Evolutionary conservation across 805 yeast species (phyloP), one percentile per base, ranked within the genome.

Genomic region (Candida rishiriensis): DNA sequence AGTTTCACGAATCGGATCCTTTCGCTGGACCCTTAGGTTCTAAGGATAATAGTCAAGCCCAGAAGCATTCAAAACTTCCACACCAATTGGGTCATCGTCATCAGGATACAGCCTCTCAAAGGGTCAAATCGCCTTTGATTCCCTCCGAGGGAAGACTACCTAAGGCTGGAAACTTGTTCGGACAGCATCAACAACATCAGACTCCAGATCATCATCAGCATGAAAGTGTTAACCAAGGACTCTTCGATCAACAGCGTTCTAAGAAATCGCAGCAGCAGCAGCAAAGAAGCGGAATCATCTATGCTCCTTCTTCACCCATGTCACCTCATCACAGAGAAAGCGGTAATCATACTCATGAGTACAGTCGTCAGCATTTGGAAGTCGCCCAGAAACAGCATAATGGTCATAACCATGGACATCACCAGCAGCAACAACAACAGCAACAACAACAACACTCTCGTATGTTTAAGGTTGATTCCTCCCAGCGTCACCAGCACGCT

Each of bases 81-180:
- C 17, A 36, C 14, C 38, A 34, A n/a, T n/a, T 15, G 17, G 47
- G 35, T 15, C 42, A 43, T n/a, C 42, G 40, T n/a, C 40, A 34
- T 4, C 41, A 41, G 4, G 28, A 34, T 14, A 17, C 29, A 29
- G 12, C 31, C 11, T 9, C 38, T 40, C 12, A 21, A 21, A 21
- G 26, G 26, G 31, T 26, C 3, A 41, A 42, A 21, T 51, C 54
- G 3, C 51, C 51, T 3, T 39, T 47, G 17, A 44, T 39, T 10
- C 44, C 44, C 12, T 47, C 37, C n/a, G 41, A 46, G 18, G 38
- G 36, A 12, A 31, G 37, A n/a, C 34, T 44, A 12, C 46, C 51
- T 7, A 40, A 49, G 26, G 50, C 42, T 11, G 38, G 29, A 17
- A 51, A 51, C 36, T 21, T 46, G 33, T 46, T 46, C 36, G 47